These are phyloP conservation scores for Teunomyces aglyptinius DNA, from an alignment of 805 yeast genomes.

Conservation along the genomic window DNA sequence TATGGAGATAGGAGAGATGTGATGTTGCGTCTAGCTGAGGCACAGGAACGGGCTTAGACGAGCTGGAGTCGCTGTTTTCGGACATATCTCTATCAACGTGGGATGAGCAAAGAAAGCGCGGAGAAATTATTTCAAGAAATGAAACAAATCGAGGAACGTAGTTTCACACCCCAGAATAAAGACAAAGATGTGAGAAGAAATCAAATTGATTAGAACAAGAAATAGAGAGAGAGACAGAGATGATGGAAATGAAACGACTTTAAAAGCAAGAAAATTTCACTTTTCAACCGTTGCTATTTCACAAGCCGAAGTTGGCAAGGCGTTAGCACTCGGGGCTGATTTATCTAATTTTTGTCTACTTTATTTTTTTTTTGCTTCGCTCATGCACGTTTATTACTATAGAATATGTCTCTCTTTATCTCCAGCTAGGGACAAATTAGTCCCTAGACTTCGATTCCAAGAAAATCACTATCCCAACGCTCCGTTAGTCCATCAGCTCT, in stretches of 20 bases:
- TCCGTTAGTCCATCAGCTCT: conserved; percentile 53
- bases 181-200: background rate
- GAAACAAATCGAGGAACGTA: background rate
- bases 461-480: conserved; percentile 47
- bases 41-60: conserved; percentile 1
- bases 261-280: no score
- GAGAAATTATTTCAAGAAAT: background rate
- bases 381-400: background rate
- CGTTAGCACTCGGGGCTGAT: no score
- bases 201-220: background rate
- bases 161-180: background rate
- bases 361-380: background rate
- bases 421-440: background rate
- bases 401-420: background rate
- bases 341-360: no score
- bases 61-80: background rate
- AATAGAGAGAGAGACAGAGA: no score
- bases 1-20: conserved; percentile 1
- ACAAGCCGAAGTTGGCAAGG: no score
- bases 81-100: background rate
- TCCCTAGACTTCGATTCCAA: conserved; percentile 2
- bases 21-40: background rate
- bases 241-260: no score
- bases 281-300: no score
- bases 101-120: background rate